A percentile compares a stretch with the other conserved stretches of the same genome.
Evolutionary conservation across 495 filamentous ascomycete species (phyloP).

Genomic region (Aspergillus heteromorphus): DNA sequence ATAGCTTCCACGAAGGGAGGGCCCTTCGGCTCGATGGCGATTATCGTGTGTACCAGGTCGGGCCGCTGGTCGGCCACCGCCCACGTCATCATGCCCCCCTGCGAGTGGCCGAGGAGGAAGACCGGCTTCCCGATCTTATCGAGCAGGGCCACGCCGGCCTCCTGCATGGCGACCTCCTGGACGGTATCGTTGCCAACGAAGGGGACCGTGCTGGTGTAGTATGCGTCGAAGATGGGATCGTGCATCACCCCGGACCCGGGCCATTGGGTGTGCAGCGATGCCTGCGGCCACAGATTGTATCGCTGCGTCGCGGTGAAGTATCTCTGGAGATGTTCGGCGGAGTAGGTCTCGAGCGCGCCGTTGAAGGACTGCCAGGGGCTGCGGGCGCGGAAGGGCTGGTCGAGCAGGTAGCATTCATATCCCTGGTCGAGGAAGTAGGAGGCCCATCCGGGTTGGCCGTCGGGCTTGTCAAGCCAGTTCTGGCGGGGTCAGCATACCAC

Average conservation of each 20-base stretch:
- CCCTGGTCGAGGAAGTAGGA: constrained; percentile 41
- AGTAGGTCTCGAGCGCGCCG: constrained; percentile 24
- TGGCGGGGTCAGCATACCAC: constrained; percentile 13
- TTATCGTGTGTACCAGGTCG: constrained; percentile 39
- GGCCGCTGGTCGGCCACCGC: constrained; percentile 42
- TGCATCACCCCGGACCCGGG: constrained; percentile 37
- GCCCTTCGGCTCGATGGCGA: constrained; percentile 51
- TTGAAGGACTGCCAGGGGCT: constrained; percentile 29
- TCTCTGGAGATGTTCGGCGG: constrained; percentile 28
- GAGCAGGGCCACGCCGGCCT: constrained; percentile 43
- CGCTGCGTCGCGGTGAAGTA: constrained; percentile 35
- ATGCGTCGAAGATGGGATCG: constrained; percentile 40
- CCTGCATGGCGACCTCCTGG: constrained; percentile 39
- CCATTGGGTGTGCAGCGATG: constrained; percentile 46
- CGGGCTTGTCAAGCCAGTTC: constrained; percentile 45
- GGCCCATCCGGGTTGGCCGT: constrained; percentile 43
- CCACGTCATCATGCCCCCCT: constrained; percentile 48
- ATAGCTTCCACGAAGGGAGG: constrained; percentile 41
- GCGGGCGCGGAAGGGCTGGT: constrained; percentile 41
- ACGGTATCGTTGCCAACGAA: constrained; percentile 24
- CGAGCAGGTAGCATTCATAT: constrained; percentile 42
- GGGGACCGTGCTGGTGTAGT: constrained; percentile 42
- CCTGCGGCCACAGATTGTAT: constrained; percentile 39
- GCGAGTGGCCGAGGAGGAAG: constrained; percentile 48
- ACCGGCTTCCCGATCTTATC: constrained; percentile 39